phyloP scores from a whole-genome alignment of 108 stramenopile genomes.

The Pseudonitzschia delicatissima region DNA sequence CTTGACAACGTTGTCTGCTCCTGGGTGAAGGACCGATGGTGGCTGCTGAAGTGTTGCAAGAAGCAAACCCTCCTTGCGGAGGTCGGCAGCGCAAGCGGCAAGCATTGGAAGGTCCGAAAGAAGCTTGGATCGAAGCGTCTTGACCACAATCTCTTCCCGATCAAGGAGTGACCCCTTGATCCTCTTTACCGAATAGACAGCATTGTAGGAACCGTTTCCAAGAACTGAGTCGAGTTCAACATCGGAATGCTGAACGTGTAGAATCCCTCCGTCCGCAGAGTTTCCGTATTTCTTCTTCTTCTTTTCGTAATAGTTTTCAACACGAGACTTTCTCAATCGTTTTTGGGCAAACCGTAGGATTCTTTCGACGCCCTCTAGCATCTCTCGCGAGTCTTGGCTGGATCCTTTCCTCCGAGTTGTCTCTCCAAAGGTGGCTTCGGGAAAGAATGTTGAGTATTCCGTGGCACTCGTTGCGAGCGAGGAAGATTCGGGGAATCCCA shows the following conservation, averaged over 20 bases:
- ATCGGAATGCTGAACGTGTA: constrained; percentile 17
- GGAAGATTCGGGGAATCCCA: too few relatives aligned
- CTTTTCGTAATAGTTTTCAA: background rate
- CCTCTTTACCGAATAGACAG: constrained; percentile 49
- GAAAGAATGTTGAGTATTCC: too few relatives aligned
- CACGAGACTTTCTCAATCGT: background rate
- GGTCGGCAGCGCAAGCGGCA: constrained; percentile 8
- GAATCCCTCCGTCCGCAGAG: background rate
- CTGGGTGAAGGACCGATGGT: background rate
- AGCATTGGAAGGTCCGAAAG: background rate
- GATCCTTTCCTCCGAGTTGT: too few relatives aligned
- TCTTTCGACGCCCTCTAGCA: too few relatives aligned
- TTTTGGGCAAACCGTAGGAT: background rate
- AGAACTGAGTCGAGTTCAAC: constrained; percentile 48
- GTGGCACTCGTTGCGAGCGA: too few relatives aligned
- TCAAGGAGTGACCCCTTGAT: background rate
- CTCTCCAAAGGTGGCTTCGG: too few relatives aligned
- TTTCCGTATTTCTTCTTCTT: background rate
- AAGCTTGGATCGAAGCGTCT: background rate
- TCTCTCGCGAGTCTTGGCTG: too few relatives aligned
- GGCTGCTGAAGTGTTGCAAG: constrained; percentile 5
- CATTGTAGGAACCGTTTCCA: constrained; percentile 66
- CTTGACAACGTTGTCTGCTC: background rate
- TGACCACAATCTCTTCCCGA: background rate
- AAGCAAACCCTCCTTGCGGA: constrained; percentile 3